phyloP scores from a whole-genome alignment of 352 stramenopile species.

The Ophiocytium majus region DNA sequence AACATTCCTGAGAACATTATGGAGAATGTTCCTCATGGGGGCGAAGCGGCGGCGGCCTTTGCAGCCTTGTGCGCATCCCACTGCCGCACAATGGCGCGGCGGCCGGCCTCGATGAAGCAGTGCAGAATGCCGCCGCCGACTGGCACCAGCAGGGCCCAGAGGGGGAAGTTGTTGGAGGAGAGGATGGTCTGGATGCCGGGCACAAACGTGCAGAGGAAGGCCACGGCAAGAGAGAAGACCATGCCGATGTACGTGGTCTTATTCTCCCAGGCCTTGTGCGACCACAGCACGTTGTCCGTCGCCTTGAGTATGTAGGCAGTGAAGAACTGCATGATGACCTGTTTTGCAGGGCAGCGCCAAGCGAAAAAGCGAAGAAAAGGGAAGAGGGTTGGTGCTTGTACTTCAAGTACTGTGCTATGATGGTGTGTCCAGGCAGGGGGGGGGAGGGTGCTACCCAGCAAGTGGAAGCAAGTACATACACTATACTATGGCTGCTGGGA shows the following conservation, averaged over 20 bases:
- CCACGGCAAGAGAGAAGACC: constrained; percentile 3
- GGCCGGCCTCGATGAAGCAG: neutral
- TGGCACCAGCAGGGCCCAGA: neutral
- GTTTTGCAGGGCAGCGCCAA: neutral
- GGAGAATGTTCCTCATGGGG: no score
- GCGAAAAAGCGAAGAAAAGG: neutral
- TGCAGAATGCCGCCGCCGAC: constrained; percentile 12
- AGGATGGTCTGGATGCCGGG: constrained; percentile 19
- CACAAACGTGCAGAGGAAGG: constrained; percentile 8
- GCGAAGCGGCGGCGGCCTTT: no score
- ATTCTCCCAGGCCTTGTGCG: constrained; percentile 3
- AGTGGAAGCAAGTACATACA: no score
- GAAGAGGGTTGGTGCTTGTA: no score
- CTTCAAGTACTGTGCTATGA: no score
- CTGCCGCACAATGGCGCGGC: neutral
- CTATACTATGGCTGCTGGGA: no score
- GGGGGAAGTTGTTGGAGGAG: constrained; percentile 3
- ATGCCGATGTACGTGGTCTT: constrained; percentile 24
- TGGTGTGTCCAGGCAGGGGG: no score
- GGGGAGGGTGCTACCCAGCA: no score
- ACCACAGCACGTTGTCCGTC: constrained; percentile 17
- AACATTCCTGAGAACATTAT: no score
- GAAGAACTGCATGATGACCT: constrained; percentile 27
- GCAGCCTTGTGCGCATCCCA: neutral
- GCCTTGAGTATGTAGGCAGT: constrained; percentile 28